Evolutionary conservation across 495 filamentous ascomycete species (phyloP).

Genomic region (Penicillium ochrochloron): DNA sequence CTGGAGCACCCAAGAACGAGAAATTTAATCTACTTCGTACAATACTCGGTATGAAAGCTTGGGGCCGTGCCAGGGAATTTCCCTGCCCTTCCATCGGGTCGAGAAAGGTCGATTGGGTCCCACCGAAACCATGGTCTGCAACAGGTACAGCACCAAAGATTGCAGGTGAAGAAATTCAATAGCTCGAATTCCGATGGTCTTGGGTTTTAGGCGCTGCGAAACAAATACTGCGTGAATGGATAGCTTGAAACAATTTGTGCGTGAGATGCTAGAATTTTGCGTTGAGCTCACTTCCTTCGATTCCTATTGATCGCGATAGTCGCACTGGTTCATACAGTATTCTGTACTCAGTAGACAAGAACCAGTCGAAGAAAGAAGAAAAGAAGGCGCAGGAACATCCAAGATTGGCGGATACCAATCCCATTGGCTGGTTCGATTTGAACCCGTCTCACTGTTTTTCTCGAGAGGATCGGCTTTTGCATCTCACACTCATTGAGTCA

Average conservation of each 20-base stretch:
- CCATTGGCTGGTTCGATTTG: background rate
- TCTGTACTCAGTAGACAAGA: background rate
- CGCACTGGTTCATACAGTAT: background rate
- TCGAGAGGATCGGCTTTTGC: background rate
- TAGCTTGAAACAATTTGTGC: background rate
- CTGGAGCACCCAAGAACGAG: background rate
- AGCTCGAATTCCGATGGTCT: background rate
- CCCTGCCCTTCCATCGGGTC: background rate
- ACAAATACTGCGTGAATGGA: background rate
- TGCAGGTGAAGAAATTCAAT: background rate
- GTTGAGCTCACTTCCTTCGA: background rate
- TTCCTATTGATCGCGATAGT: background rate
- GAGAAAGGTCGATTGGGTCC: constrained; percentile 8
- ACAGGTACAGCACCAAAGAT: constrained; percentile 3
- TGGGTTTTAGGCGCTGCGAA: background rate
- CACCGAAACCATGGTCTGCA: constrained; percentile 10
- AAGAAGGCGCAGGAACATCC: background rate
- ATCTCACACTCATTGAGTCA: constrained; percentile 14
- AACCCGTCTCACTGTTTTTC: constrained; percentile 10
- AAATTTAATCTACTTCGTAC: background rate
- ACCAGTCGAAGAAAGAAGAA: background rate
- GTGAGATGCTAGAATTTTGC: background rate
- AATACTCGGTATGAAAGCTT: background rate
- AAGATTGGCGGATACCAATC: background rate
- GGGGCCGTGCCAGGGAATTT: constrained; percentile 9